Evolutionary conservation across 805 yeast genomes (phyloP), one percentile per base, ranked within the genome.

Genomic region (Cyberlindnera lachancei): DNA sequence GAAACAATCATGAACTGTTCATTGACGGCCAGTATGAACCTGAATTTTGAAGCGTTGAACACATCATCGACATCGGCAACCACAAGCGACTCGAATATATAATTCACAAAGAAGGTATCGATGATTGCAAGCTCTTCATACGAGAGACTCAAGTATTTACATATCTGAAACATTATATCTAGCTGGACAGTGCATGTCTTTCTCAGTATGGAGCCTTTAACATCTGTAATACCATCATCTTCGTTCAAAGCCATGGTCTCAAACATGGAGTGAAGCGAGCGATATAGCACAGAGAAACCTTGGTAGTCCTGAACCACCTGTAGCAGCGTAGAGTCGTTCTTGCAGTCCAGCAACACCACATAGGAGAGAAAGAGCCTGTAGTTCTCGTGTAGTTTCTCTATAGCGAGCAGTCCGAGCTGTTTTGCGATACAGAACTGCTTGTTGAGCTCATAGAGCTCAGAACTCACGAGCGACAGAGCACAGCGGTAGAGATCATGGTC

Each of bases 1-100:
- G 43, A 63, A 40, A 73, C 59, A 24, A 85, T 79, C 79, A 88
- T 74, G 55, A 75, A 88, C 56, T 88, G 96, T 52, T 88, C 96
- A 56, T 88, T 88, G 17, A 88, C 61, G 2, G 86, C 77, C 24
- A 88, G 60, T 10, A 88, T 55, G 12, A 84, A 59, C 46, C 76
- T 78, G 60, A 87, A 77, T 39, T 79, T 76, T 24, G 83, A 72
- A 40, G 73, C 75, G 48, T 76, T 79, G 40, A 65, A 66, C 29
- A 75, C 68, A 49, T 79, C 79, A 8, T 68, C 68, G 15, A 64
- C 61, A 2, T 63, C 54, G 7, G 66, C 66, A 1, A 63, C 55
- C n/a, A 64, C 52, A 15, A 79, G 50, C 1, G 68, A 56, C 13
- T 59, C 50, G 43, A 76, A 67, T 31, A 78, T 45, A 40, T 57